A percentile compares a stretch with the other conserved stretches of the same genome.
phyloP scores from a whole-genome alignment of 2,329 filamentous ascomycete genomes.

The Verticillium longisporum region DNA sequence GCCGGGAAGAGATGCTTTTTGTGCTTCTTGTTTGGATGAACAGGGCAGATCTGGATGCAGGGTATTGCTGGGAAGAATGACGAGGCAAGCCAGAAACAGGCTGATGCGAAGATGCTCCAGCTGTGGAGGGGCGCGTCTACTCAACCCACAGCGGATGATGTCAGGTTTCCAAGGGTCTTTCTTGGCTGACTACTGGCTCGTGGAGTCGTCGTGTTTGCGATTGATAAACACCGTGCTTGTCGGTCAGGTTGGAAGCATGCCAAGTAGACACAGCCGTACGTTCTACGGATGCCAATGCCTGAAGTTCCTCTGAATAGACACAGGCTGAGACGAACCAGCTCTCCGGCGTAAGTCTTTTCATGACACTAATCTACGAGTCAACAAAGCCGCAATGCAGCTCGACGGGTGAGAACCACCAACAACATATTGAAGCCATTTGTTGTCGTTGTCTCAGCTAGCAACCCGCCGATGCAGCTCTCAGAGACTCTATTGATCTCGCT shows the following conservation, averaged over 20 bases:
- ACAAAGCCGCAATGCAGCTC: too few species aligned
- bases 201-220: neutral
- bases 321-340: too few species aligned
- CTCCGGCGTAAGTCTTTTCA: too few species aligned
- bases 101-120: neutral
- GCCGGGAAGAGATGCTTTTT: neutral
- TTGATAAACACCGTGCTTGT: neutral
- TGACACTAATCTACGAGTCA: too few species aligned
- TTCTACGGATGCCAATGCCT: too few species aligned
- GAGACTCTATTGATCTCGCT: too few species aligned
- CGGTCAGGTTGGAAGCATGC: neutral
- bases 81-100: neutral
- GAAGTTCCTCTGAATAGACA: too few species aligned
- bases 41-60: neutral
- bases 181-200: neutral
- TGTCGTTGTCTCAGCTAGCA: too few species aligned
- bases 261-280: too few species aligned
- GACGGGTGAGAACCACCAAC: too few species aligned
- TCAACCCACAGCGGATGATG: neutral
- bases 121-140: neutral
- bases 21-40: neutral
- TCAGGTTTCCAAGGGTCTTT: neutral
- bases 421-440: too few species aligned
- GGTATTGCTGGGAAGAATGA: neutral
- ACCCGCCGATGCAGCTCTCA: too few species aligned